Evolutionary conservation across 331 rosid species (phyloP).

Genomic region (Telfairia occidentalis): DNA sequence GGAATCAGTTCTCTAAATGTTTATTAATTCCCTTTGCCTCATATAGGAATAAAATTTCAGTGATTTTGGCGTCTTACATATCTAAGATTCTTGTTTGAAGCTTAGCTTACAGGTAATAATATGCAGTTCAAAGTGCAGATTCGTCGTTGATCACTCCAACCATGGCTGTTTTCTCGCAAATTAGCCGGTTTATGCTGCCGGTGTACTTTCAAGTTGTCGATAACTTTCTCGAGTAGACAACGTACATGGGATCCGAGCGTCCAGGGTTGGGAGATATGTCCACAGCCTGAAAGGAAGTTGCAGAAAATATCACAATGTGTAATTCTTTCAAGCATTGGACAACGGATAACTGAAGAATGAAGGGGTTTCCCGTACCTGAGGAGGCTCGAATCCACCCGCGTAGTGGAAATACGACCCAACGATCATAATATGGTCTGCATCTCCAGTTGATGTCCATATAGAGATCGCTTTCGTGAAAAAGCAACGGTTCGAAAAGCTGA

Average conservation of each 20-base stretch:
- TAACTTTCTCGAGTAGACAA: slow-evolving; percentile 45
- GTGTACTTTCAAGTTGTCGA: slow-evolving; percentile 20
- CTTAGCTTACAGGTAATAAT: not conserved
- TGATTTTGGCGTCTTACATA: not conserved
- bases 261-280: slow-evolving; percentile 75
- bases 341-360: not conserved
- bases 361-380: slow-evolving; percentile 32
- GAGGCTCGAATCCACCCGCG: slow-evolving; percentile 65
- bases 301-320: not conserved
- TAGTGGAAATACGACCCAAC: slow-evolving; percentile 70
- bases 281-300: slow-evolving; percentile 35
- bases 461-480: slow-evolving; percentile 67
- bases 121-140: not conserved
- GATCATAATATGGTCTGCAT: slow-evolving; percentile 56
- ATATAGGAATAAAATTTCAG: slow-evolving; percentile 2
- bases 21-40: not conserved
- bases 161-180: not conserved
- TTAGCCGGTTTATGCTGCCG: not conserved
- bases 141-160: not conserved
- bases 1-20: not conserved
- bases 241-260: slow-evolving; percentile 64
- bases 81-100: not conserved
- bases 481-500: slow-evolving; percentile 68
- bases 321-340: not conserved
- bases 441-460: slow-evolving; percentile 72